phyloP scores from a whole-genome alignment of 1,284 basidiomycete species.

The Cryptococcus sp. region DNA sequence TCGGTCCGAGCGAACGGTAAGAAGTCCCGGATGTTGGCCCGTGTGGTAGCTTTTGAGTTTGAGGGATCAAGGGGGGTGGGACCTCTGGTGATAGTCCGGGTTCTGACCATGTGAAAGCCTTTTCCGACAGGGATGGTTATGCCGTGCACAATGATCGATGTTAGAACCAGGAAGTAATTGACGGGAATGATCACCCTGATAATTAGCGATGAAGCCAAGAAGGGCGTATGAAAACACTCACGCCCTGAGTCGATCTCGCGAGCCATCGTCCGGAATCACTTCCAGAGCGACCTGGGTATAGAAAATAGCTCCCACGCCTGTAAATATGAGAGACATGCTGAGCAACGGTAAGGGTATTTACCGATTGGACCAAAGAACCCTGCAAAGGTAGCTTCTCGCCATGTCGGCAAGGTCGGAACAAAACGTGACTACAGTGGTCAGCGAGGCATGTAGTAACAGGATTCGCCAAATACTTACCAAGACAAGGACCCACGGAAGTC shows the following conservation, averaged over 20 bases:
- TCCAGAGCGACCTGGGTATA: constrained; percentile 53
- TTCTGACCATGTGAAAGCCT: too few relatives aligned
- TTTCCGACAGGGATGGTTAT: constrained; percentile 46
- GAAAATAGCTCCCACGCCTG: constrained; percentile 51
- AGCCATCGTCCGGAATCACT: constrained; percentile 48
- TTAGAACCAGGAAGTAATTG: constrained; percentile 53
- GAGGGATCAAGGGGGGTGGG: too few relatives aligned
- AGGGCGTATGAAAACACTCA: too few relatives aligned
- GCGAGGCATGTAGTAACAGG: not conserved
- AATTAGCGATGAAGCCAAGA: too few relatives aligned
- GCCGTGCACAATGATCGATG: constrained; percentile 52
- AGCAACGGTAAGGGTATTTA: constrained; percentile 17
- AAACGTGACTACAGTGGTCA: too few relatives aligned
- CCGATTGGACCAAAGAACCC: constrained; percentile 48
- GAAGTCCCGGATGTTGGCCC: not conserved
- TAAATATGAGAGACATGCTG: not conserved
- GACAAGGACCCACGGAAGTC: constrained; percentile 72
- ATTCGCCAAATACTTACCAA: constrained; percentile 48
- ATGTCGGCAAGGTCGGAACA: constrained; percentile 40
- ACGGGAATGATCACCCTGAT: constrained; percentile 51
- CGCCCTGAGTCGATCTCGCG: constrained; percentile 42
- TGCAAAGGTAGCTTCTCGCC: constrained; percentile 42
- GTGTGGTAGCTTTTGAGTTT: too few relatives aligned
- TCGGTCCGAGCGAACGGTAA: too few relatives aligned
- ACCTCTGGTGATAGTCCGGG: constrained; percentile 8